These are phyloP conservation scores for Rhexocercosporidium sp. DNA, from an alignment of 2,329 filamentous ascomycete species.

Conservation along the genomic window DNA sequence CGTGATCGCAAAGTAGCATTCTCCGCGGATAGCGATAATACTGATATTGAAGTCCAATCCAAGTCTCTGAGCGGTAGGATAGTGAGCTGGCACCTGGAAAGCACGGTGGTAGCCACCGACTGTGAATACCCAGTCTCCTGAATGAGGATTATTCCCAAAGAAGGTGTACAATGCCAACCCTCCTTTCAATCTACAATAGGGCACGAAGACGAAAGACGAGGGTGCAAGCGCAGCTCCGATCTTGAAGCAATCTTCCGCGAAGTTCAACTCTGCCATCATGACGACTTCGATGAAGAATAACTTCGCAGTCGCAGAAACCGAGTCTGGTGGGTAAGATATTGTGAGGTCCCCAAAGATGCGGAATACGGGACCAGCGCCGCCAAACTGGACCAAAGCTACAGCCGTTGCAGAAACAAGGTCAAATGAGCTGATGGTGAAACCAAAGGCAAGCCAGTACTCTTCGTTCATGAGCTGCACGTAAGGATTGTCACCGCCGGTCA, in stretches of 20 bases:
- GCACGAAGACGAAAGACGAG: slow-evolving; percentile 46
- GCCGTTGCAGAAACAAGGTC: slow-evolving; percentile 45
- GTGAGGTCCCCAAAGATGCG: slow-evolving; percentile 44
- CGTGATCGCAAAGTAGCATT: slow-evolving; percentile 54
- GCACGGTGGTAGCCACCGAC: slow-evolving; percentile 52
- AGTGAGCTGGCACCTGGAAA: slow-evolving; percentile 44
- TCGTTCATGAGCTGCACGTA: slow-evolving; percentile 26
- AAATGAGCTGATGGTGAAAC: slow-evolving; percentile 47
- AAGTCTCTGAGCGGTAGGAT: slow-evolving; percentile 47
- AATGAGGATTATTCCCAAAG: slow-evolving; percentile 25
- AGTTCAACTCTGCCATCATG: slow-evolving; percentile 44
- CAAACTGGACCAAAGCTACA: slow-evolving; percentile 45
- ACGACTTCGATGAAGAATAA: slow-evolving; percentile 48
- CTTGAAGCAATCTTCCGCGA: slow-evolving; percentile 44
- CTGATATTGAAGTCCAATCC: slow-evolving; percentile 46
- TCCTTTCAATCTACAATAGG: slow-evolving; percentile 49
- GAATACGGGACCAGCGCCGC: slow-evolving; percentile 39
- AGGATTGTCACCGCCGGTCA: not conserved
- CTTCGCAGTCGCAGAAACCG: slow-evolving; percentile 25
- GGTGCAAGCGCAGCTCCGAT: slow-evolving; percentile 49
- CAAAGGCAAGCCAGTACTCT: slow-evolving; percentile 47
- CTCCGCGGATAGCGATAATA: slow-evolving; percentile 42
- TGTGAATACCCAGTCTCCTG: slow-evolving; percentile 52
- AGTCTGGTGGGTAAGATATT: slow-evolving; percentile 40
- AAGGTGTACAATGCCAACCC: slow-evolving; percentile 52